Evolutionary conservation across 148 eudicot species (phyloP).

Genomic region (Nyssa sinensis): DNA sequence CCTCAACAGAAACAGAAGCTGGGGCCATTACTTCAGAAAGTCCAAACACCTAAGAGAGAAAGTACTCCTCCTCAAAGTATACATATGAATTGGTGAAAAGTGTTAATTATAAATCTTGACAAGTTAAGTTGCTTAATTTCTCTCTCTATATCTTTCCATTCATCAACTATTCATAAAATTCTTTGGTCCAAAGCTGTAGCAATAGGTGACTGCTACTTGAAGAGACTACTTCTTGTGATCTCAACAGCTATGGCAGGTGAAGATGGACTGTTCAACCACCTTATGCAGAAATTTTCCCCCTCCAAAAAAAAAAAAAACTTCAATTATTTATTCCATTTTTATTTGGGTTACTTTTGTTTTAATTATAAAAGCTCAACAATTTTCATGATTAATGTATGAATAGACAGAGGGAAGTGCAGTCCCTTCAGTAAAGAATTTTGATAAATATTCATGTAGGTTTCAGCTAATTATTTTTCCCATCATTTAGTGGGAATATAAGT

Average conservation of each 20-base stretch:
- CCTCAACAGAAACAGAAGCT: slow-evolving; percentile 32
- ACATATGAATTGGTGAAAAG: background rate
- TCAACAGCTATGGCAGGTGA: slow-evolving; percentile 15
- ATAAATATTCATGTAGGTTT: slow-evolving; percentile 3
- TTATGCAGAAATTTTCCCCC: slow-evolving; percentile 4
- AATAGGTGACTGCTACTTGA: slow-evolving; percentile 3
- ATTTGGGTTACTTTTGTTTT: background rate
- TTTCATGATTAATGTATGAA: background rate
- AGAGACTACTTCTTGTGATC: background rate
- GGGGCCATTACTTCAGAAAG: slow-evolving; percentile 22
- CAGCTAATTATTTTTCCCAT: background rate
- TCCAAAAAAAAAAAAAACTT: background rate
- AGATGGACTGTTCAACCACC: slow-evolving; percentile 18
- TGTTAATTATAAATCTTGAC: slow-evolving; percentile 13
- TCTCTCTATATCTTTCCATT: background rate
- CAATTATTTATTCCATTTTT: background rate
- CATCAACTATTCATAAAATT: slow-evolving; percentile 8
- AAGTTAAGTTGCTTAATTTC: background rate
- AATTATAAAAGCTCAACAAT: background rate
- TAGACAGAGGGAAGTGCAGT: background rate
- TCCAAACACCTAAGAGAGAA: slow-evolving; percentile 13
- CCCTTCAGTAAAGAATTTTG: slow-evolving; percentile 5
- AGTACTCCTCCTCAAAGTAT: too few species aligned
- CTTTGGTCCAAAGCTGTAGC: slow-evolving; percentile 9
- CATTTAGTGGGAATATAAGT: background rate